These are phyloP conservation scores for Rhodotorula taiwanensis DNA, from an alignment of 768 basidiomycete species.

Conservation along the genomic window DNA sequence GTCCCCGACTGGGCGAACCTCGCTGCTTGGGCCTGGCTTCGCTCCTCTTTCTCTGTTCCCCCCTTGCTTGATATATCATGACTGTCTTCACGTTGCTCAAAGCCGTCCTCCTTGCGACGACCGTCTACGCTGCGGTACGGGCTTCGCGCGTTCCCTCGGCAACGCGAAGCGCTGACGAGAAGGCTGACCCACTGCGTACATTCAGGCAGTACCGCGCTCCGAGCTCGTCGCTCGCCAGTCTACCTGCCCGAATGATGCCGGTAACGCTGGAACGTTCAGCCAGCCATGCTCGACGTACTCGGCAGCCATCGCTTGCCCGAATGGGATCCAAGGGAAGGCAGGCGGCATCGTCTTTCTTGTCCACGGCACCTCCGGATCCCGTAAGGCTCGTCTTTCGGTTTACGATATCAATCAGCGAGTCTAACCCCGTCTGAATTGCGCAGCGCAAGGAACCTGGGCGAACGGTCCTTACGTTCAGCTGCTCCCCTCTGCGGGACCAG, in stretches of 20 bases:
- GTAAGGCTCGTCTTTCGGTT: not conserved
- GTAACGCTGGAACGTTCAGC: constrained; percentile 10
- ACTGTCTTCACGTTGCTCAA: too few relatives aligned
- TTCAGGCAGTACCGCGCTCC: not conserved
- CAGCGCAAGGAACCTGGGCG: constrained; percentile 40
- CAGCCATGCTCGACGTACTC: constrained; percentile 18
- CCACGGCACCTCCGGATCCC: constrained; percentile 40
- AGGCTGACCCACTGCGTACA: too few relatives aligned
- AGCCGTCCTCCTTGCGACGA: too few relatives aligned
- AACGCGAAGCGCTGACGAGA: too few relatives aligned
- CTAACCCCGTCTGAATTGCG: not conserved
- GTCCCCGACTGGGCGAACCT: too few relatives aligned
- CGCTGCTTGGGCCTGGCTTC: too few relatives aligned
- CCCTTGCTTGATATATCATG: too few relatives aligned
- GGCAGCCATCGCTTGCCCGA: constrained; percentile 38
- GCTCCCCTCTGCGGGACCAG: constrained; percentile 32
- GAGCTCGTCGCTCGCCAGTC: not conserved
- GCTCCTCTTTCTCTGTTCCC: too few relatives aligned
- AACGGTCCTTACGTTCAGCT: constrained; percentile 39
- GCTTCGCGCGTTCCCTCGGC: too few relatives aligned
- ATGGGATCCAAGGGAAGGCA: constrained; percentile 31
- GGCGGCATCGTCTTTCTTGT: constrained; percentile 43
- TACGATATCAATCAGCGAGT: not conserved
- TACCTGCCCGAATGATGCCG: not conserved
- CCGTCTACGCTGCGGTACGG: too few relatives aligned